A percentile compares a stretch with the other conserved stretches of the same genome.
Evolutionary conservation across 2,329 filamentous ascomycete species (phyloP).

Genomic region (Ascochyta lentis): DNA sequence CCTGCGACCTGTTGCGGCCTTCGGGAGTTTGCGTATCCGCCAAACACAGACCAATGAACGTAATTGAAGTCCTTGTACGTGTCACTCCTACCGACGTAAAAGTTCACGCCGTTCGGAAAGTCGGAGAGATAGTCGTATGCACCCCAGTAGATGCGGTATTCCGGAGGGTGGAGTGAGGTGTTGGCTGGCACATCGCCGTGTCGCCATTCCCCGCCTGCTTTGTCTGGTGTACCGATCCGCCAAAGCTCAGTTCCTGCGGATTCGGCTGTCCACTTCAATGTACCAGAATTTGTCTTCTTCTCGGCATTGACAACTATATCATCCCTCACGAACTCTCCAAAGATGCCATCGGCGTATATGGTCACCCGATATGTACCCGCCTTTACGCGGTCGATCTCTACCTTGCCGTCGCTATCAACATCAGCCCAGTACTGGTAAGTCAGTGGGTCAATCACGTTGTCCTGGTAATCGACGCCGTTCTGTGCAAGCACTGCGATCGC

Average conservation of each 20-base stretch:
- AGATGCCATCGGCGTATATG: conserved; percentile 67
- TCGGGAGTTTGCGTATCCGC: conserved; percentile 61
- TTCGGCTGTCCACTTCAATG: conserved; percentile 59
- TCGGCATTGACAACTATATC: conserved; percentile 55
- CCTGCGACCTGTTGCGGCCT: conserved; percentile 36
- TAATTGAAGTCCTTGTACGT: conserved; percentile 65
- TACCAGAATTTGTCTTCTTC: conserved; percentile 35
- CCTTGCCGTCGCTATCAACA: conserved; percentile 55
- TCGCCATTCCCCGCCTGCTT: conserved; percentile 65
- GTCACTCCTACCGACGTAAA: conserved; percentile 58
- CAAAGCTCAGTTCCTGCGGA: conserved; percentile 65
- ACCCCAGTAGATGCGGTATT: conserved; percentile 68
- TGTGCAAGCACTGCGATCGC: conserved; percentile 64
- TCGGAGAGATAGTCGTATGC: conserved; percentile 66
- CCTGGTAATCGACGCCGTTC: conserved; percentile 62
- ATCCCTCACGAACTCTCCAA: conserved; percentile 66
- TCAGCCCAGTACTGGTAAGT: conserved; percentile 68
- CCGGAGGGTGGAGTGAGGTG: conserved; percentile 55
- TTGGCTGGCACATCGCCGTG: conserved; percentile 62
- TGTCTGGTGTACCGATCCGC: conserved; percentile 68
- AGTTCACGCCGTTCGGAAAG: conserved; percentile 65
- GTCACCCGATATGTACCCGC: conserved; percentile 68
- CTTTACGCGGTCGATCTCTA: conserved; percentile 62
- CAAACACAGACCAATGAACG: conserved; percentile 70
- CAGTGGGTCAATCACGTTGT: conserved; percentile 62